A percentile compares a stretch with the other conserved stretches of the same genome.
phyloP scores from a whole-genome alignment of 331 rosid species.

The Pyracantha coccinea region DNA sequence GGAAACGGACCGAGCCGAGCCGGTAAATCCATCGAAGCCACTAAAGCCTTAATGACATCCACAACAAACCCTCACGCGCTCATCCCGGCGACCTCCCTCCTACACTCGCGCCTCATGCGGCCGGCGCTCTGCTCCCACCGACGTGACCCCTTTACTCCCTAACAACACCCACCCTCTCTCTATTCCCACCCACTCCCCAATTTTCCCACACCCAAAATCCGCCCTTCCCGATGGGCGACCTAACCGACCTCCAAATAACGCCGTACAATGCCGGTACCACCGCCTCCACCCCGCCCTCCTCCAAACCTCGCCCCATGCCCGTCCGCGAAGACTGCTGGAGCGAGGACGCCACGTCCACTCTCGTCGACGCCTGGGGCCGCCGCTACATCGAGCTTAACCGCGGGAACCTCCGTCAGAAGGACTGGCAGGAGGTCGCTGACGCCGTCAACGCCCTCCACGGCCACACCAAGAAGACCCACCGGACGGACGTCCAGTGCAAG shows the following conservation, averaged over 20 bases:
- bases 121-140: conserved; percentile 56
- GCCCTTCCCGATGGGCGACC: conserved; percentile 52
- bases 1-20: conserved; percentile 44
- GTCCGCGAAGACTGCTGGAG: conserved; percentile 98
- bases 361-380: conserved; percentile 89
- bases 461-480: conserved; percentile 81
- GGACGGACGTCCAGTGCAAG: conserved; percentile 96
- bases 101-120: conserved; percentile 58
- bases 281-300: neutral
- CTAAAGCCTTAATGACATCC: conserved; percentile 18
- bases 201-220: neutral
- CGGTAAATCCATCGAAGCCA: conserved; percentile 44
- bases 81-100: conserved; percentile 77
- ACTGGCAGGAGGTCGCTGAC: conserved; percentile 97
- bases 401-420: conserved; percentile 96
- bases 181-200: neutral
- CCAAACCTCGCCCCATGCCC: conserved; percentile 50
- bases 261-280: conserved; percentile 5
- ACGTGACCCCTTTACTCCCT: conserved; percentile 18
- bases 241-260: conserved; percentile 24
- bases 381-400: conserved; percentile 92
- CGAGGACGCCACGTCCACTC: conserved; percentile 86
- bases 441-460: conserved; percentile 95
- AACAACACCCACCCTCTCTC: conserved; percentile 7
- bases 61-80: conserved; percentile 64